Conservation (phyloP, 768 basidiomycete genomes). For the Pisolithus orientalis region DNA sequence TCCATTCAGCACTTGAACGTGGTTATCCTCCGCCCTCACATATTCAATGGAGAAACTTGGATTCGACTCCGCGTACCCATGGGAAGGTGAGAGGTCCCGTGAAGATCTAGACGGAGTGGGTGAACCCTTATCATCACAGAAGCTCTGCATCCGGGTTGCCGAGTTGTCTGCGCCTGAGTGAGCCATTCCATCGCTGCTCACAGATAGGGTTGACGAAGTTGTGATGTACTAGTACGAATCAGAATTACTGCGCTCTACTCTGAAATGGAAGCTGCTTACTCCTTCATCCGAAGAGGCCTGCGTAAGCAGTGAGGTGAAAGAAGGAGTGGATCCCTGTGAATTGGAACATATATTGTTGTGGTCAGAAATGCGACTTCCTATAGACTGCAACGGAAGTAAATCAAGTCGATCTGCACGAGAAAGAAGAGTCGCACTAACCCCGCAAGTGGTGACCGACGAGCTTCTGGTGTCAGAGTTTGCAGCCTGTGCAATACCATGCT, state of each 20-base stretch:
- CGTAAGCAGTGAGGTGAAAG: slow-evolving; percentile 1
- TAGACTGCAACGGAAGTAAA: too few species aligned
- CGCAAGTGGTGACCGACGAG: too few species aligned
- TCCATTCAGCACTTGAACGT: slow-evolving; percentile 24
- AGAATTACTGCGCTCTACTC: too few species aligned
- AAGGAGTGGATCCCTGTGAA: background rate
- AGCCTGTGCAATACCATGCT: slow-evolving; percentile 5
- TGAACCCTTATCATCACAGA: background rate
- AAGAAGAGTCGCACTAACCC: too few species aligned
- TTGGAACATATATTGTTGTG: background rate
- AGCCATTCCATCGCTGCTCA: too few species aligned
- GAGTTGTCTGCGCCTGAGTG: too few species aligned
- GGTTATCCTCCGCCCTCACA: slow-evolving; percentile 27
- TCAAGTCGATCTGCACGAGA: too few species aligned
- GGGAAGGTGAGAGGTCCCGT: too few species aligned
- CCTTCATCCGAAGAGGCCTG: background rate
- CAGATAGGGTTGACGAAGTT: background rate
- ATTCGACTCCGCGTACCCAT: background rate
- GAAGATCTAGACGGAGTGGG: background rate
- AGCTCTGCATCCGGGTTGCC: too few species aligned
- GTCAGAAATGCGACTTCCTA: background rate
- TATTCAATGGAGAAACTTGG: slow-evolving; percentile 22
- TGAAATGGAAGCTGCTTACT: background rate
- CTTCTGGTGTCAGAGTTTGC: background rate
- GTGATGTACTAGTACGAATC: too few species aligned